Evolutionary conservation across 768 basidiomycete genomes (phyloP), one percentile per base, ranked within the genome.

Genomic region (Trametes punicea): DNA sequence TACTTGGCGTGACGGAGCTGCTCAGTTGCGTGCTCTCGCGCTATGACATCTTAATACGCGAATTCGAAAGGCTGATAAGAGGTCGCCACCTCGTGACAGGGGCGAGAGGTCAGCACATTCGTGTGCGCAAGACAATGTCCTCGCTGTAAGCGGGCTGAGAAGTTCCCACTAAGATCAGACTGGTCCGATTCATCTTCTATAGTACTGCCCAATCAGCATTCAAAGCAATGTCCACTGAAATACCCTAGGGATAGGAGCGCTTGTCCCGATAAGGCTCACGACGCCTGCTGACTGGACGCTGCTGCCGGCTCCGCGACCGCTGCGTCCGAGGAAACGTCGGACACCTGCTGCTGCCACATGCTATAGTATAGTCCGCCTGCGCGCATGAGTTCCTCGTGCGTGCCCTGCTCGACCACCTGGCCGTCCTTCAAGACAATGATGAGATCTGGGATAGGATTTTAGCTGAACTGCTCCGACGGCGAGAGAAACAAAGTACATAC

Each of bases 341-440:
- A 70, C 3, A 81, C 82, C 65, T 93, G 90, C 66, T 88, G 81
- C 45, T 80, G 71, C 91, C 91, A 93, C 89, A 93, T 90, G 58
- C 82, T 80, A 57, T 82, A 73, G 68, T 93, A 93, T 55, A 93
- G 66, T 1, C 90, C 88, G 13, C 81, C 82, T 13, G 71, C 70
- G 21, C 76, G 81, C 70, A 98, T 73, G 16, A 98, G 74, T 67
- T 92, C 85, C 33, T 93, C 88, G 67, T 98, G 97, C 0, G 91
- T 93, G 10, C 97, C 97, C 70, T 96, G 83, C 70, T 99, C 97
- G 6, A 87, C 86, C 2, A 98, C 91, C 47, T 81, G 71, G 0
- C 97, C 97, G n/a, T 94, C 90, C 66, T 82, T 85, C 46, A 99
- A 79, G 11, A 98, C 95, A 45, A 99, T 90, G 69, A 98, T 98